Percentiles rank a stretch among this genome's conserved stretches.
Evolutionary conservation across 345 rosid genomes (phyloP).

Genomic region (Brassica juncea): DNA sequence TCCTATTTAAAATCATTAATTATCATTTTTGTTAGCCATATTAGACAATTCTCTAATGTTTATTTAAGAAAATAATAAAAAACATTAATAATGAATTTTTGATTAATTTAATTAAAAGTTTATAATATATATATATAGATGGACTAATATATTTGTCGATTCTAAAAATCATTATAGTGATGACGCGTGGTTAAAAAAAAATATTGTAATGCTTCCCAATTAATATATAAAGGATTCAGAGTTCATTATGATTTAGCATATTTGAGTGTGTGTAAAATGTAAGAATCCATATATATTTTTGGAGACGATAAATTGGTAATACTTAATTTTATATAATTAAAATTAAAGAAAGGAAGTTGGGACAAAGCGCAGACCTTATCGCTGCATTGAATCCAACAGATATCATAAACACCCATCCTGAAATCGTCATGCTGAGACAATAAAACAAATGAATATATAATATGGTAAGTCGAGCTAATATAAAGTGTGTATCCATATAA

Average conservation of each 20-base stretch:
- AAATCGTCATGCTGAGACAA: conserved; percentile 52
- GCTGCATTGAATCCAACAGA: conserved; percentile 73
- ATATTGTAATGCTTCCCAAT: too few species aligned
- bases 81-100: too few species aligned
- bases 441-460: background rate
- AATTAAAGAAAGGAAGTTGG: background rate
- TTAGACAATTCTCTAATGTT: too few species aligned
- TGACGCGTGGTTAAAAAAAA: too few species aligned
- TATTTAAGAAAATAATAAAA: too few species aligned
- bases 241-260: background rate
- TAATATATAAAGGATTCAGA: background rate
- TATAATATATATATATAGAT: too few species aligned
- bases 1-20: too few species aligned
- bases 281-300: background rate
- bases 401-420: conserved; percentile 65
- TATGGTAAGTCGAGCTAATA: background rate
- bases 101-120: too few species aligned
- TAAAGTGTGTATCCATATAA: background rate
- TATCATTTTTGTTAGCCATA: too few species aligned
- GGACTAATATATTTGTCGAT: too few species aligned
- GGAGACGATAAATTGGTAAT: background rate
- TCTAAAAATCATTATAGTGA: too few species aligned
- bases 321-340: background rate
- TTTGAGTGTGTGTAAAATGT: background rate
- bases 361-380: conserved; percentile 46